These are phyloP conservation scores for Backusella westeae DNA, from an alignment of 192 early-diverging fungal species.

Conservation along the genomic window DNA sequence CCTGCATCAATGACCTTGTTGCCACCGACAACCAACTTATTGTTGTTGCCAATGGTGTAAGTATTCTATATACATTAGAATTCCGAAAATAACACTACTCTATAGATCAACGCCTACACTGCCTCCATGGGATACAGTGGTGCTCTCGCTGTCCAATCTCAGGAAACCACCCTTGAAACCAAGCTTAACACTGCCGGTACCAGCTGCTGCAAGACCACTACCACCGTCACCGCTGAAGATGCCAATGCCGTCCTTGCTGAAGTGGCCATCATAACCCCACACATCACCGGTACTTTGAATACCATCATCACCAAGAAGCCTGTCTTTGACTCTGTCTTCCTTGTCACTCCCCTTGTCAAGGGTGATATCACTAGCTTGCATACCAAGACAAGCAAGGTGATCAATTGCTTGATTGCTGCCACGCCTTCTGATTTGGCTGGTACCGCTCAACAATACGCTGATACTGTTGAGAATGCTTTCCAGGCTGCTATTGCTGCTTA, in stretches of 20 bases:
- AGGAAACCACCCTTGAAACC: not conserved
- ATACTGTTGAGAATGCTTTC: constrained; percentile 9
- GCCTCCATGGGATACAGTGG: not conserved
- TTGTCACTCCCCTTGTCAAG: not conserved
- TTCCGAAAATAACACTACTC: not conserved
- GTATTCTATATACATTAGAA: not conserved
- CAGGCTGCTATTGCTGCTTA: constrained; percentile 3
- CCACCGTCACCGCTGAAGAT: not conserved
- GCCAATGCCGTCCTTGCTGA: constrained; percentile 13
- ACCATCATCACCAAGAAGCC: constrained; percentile 15
- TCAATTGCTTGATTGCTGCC: constrained; percentile 3
- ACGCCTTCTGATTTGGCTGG: not conserved
- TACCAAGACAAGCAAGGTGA: not conserved
- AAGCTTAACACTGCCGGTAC: not conserved
- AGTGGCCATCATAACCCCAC: not conserved
- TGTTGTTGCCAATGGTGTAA: not conserved
- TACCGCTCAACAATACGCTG: constrained; percentile 5
- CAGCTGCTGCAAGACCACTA: not conserved
- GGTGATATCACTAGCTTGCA: not conserved
- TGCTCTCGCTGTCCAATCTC: not conserved
- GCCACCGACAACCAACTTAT: not conserved
- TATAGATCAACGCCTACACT: constrained; percentile 3
- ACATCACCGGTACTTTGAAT: not conserved
- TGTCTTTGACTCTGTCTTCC: not conserved
- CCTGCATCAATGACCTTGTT: not conserved